These are phyloP conservation scores for Malus hybrid DNA, from an alignment of 331 rosid species.

Conservation along the genomic window DNA sequence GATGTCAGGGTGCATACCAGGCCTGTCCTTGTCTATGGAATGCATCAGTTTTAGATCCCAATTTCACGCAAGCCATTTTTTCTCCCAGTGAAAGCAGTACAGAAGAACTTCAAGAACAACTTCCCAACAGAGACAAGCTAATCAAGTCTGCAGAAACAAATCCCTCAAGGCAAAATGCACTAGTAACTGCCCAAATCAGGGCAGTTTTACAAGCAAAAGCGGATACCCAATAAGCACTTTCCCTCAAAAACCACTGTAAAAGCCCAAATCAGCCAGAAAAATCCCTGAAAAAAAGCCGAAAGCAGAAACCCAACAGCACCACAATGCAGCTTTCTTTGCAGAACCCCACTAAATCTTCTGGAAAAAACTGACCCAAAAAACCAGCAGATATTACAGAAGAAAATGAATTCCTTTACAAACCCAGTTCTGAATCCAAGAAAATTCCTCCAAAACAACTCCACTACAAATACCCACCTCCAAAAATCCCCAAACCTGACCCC, in stretches of 20 bases:
- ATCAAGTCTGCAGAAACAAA: slow-evolving; percentile 15
- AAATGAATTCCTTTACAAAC: slow-evolving; percentile 14
- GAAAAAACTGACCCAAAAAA: slow-evolving; percentile 13
- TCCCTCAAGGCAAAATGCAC: neutral
- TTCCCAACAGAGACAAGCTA: slow-evolving; percentile 12
- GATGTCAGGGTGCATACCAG: slow-evolving; percentile 44
- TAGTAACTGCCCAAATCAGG: slow-evolving; percentile 12
- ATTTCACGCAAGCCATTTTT: slow-evolving; percentile 89
- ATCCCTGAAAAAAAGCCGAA: neutral
- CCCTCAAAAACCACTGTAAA: neutral
- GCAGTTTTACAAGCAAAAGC: slow-evolving; percentile 7
- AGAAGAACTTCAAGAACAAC: slow-evolving; percentile 5
- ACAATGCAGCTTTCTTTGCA: slow-evolving; percentile 39
- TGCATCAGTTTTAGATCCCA: slow-evolving; percentile 95
- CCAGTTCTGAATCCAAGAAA: slow-evolving; percentile 17
- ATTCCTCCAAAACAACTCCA: slow-evolving; percentile 55
- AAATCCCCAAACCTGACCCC: slow-evolving; percentile 17
- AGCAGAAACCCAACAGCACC: slow-evolving; percentile 14
- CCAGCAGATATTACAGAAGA: slow-evolving; percentile 16
- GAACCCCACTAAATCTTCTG: slow-evolving; percentile 21
- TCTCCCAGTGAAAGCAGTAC: slow-evolving; percentile 17
- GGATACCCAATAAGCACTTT: slow-evolving; percentile 5
- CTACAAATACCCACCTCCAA: slow-evolving; percentile 22
- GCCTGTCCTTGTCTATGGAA: slow-evolving; percentile 99
- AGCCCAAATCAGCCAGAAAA: slow-evolving; percentile 5